Percentiles rank a stretch among this genome's conserved stretches.
Conservation (phyloP, 2,329 filamentous ascomycete species). For the Paraconiothyrium brasiliense region DNA sequence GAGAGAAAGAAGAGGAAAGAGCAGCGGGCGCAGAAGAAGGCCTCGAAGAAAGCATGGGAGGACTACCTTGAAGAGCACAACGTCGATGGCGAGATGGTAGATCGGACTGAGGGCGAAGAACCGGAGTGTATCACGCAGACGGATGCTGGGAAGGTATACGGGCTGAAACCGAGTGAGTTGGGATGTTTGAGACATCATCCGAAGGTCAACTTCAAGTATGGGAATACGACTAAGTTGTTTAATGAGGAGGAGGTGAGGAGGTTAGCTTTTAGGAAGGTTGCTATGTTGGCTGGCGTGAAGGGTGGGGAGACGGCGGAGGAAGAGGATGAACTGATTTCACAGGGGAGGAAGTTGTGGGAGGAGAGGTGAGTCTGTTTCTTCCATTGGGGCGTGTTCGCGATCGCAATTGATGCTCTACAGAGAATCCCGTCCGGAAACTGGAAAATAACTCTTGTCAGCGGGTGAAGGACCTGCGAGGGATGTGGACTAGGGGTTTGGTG, state of each 20-base stretch:
- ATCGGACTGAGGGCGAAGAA: neutral
- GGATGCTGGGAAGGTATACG: slow-evolving; percentile 24
- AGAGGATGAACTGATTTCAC: slow-evolving; percentile 2
- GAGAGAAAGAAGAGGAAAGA: slow-evolving; percentile 14
- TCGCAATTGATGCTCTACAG: slow-evolving; percentile 4
- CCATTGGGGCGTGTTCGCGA: neutral
- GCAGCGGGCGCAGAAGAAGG: slow-evolving; percentile 16
- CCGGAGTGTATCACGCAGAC: slow-evolving; percentile 23
- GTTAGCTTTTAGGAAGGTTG: slow-evolving; percentile 23
- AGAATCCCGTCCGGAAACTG: neutral
- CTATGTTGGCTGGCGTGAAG: slow-evolving; percentile 12
- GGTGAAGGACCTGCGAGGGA: neutral
- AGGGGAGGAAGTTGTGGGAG: slow-evolving; percentile 21
- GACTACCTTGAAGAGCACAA: slow-evolving; percentile 16
- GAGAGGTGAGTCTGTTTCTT: slow-evolving; percentile 17
- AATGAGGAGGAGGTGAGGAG: slow-evolving; percentile 17
- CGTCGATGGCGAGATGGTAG: slow-evolving; percentile 13
- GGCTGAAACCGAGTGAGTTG: slow-evolving; percentile 25
- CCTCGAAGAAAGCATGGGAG: slow-evolving; percentile 17
- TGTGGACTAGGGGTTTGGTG: neutral
- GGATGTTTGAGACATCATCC: slow-evolving; percentile 17
- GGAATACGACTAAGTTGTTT: slow-evolving; percentile 23
- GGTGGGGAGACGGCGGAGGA: neutral
- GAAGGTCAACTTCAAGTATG: slow-evolving; percentile 21
- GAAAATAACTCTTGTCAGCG: neutral